Evolutionary conservation across 768 basidiomycete species (phyloP).

Genomic region (Mycena metata): DNA sequence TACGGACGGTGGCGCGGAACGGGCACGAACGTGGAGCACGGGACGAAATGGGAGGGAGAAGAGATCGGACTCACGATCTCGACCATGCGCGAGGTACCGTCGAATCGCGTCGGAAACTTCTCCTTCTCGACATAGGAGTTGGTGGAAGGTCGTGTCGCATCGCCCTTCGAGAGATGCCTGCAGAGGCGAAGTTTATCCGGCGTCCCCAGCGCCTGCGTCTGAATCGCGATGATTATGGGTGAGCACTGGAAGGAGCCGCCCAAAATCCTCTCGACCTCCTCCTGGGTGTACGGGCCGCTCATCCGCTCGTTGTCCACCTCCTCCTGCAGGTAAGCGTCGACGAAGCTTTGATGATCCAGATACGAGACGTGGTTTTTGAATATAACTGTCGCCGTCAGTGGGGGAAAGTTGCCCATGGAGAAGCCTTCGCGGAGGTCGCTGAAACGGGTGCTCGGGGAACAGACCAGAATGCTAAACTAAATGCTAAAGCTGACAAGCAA

Average conservation of each 20-base stretch:
- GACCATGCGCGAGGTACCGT: conserved; percentile 19
- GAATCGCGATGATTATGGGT: conserved; percentile 31
- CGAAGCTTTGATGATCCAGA: neutral
- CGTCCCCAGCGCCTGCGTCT: conserved; percentile 38
- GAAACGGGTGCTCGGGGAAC: no score
- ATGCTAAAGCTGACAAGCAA: no score
- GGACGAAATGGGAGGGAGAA: no score
- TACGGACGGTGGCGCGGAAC: no score
- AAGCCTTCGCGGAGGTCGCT: conserved; percentile 31
- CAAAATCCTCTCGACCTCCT: conserved; percentile 38
- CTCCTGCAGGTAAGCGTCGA: conserved; percentile 39
- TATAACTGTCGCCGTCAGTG: neutral
- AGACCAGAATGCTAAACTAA: no score
- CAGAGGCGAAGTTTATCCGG: conserved; percentile 38
- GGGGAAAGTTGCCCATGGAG: conserved; percentile 34
- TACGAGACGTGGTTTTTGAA: conserved; percentile 19
- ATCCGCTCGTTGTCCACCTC: conserved; percentile 42
- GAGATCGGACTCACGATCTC: conserved; percentile 31
- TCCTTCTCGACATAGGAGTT: conserved; percentile 36
- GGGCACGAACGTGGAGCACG: neutral
- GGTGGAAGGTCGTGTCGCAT: conserved; percentile 7
- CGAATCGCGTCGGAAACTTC: conserved; percentile 38
- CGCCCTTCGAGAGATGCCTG: conserved; percentile 37
- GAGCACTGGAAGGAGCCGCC: conserved; percentile 26
- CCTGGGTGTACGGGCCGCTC: conserved; percentile 43